Conservation (phyloP, 306 rosid genomes). For the Vachellia pachyceras region DNA sequence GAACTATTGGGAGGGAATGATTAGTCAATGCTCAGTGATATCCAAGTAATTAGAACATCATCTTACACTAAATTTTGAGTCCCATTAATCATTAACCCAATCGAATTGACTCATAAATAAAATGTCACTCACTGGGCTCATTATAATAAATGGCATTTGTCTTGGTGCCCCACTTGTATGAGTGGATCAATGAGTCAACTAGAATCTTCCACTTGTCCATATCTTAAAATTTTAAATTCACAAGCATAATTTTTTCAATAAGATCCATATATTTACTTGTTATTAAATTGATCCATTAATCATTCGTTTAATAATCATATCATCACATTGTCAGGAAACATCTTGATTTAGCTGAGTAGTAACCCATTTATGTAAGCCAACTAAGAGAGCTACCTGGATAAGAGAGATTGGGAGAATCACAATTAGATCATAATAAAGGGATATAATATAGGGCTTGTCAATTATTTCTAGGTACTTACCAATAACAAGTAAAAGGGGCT, state of each 20-base stretch:
- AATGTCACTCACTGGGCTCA: too few relatives aligned
- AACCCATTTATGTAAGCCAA: too few relatives aligned
- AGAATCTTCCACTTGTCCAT: slow-evolving; percentile 29
- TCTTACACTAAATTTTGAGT: background rate
- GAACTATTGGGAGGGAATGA: background rate
- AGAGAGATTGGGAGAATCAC: too few relatives aligned
- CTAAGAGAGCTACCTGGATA: too few relatives aligned
- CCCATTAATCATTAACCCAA: background rate
- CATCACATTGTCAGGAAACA: background rate
- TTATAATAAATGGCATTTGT: too few relatives aligned
- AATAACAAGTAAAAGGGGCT: too few relatives aligned
- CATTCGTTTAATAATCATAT: background rate
- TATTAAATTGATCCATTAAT: background rate
- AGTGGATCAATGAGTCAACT: slow-evolving; percentile 35
- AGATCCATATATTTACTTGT: background rate
- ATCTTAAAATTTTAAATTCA: background rate
- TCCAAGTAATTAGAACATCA: background rate
- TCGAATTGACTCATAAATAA: background rate
- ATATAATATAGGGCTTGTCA: too few relatives aligned
- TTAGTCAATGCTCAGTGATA: background rate
- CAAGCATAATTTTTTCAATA: too few relatives aligned
- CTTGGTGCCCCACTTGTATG: background rate
- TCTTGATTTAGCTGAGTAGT: background rate
- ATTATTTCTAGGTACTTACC: too few relatives aligned
- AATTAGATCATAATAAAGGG: too few relatives aligned